These are phyloP conservation scores for Neurospora tetrasperma DNA, from an alignment of 495 filamentous ascomycete species.

Conservation along the genomic window DNA sequence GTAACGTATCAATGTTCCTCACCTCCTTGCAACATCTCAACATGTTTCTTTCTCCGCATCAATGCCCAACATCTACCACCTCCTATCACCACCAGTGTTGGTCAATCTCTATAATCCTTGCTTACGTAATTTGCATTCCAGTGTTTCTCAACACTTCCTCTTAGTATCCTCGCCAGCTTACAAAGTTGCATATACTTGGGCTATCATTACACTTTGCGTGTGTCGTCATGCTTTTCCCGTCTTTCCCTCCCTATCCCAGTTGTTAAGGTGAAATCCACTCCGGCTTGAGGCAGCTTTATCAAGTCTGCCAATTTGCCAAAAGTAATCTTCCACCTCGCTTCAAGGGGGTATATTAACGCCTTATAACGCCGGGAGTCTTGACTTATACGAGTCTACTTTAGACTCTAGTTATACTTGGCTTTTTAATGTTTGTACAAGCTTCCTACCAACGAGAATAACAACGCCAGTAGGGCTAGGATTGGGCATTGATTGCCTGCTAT, in stretches of 20 bases:
- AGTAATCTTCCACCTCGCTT: background rate
- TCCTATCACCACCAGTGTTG: background rate
- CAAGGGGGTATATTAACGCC: background rate
- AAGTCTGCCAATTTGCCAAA: background rate
- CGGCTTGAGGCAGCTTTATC: background rate
- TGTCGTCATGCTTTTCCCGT: background rate
- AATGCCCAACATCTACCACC: background rate
- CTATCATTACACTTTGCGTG: background rate
- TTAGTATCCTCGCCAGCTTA: too few species aligned
- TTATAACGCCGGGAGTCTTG: background rate
- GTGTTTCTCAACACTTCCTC: background rate
- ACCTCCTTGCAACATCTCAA: background rate
- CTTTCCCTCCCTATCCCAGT: background rate
- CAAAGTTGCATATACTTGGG: background rate
- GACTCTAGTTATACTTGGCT: background rate
- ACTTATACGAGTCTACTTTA: background rate
- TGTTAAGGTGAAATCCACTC: background rate
- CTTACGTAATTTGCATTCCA: background rate
- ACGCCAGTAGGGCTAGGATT: background rate
- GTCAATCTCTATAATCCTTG: background rate
- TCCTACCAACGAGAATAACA: background rate
- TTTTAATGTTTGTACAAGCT: background rate
- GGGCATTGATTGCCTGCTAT: background rate
- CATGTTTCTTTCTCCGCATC: background rate
- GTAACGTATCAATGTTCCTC: background rate